These are phyloP conservation scores for Coemansia sp. DNA, from an alignment of 192 early-diverging fungal genomes.

Conservation along the genomic window DNA sequence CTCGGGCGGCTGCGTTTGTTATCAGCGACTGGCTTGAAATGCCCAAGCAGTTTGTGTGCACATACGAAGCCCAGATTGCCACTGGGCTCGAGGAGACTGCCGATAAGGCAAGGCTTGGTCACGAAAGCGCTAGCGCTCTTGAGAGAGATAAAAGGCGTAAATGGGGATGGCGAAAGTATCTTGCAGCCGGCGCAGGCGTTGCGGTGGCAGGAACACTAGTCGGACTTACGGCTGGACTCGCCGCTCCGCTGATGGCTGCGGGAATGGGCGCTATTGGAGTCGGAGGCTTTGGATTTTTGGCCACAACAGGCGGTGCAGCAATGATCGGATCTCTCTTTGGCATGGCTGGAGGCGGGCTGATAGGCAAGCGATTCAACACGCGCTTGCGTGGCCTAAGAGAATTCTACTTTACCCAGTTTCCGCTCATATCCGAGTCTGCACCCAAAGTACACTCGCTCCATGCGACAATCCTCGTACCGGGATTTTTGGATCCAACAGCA, in stretches of 20 bases:
- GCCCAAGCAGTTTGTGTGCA: conserved; percentile 45
- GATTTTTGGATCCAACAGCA: conserved; percentile 43
- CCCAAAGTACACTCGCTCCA: conserved; percentile 35
- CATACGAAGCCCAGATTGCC: conserved; percentile 31
- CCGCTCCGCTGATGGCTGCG: conserved; percentile 57
- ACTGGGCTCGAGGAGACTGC: conserved; percentile 29
- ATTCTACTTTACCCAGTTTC: conserved; percentile 44
- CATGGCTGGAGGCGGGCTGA: conserved; percentile 55
- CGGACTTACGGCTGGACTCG: conserved; percentile 56
- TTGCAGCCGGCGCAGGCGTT: conserved; percentile 51
- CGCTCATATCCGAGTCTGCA: conserved; percentile 4
- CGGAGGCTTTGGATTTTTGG: conserved; percentile 50
- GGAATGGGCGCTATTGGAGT: conserved; percentile 55
- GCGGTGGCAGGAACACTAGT: conserved; percentile 53
- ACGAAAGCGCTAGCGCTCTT: conserved; percentile 35
- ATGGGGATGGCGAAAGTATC: conserved; percentile 49
- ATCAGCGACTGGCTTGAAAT: conserved; percentile 42
- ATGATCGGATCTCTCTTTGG: conserved; percentile 57
- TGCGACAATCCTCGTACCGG: conserved; percentile 52
- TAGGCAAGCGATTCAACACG: conserved; percentile 46
- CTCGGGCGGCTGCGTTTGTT: conserved; percentile 49
- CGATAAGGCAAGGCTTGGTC: conserved; percentile 33
- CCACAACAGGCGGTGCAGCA: conserved; percentile 49
- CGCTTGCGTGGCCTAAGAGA: conserved; percentile 48
- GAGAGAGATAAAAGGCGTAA: conserved; percentile 29